Evolutionary conservation across 2,329 filamentous ascomycete species (phyloP).

Genomic region (Colletotrichum tanaceti): DNA sequence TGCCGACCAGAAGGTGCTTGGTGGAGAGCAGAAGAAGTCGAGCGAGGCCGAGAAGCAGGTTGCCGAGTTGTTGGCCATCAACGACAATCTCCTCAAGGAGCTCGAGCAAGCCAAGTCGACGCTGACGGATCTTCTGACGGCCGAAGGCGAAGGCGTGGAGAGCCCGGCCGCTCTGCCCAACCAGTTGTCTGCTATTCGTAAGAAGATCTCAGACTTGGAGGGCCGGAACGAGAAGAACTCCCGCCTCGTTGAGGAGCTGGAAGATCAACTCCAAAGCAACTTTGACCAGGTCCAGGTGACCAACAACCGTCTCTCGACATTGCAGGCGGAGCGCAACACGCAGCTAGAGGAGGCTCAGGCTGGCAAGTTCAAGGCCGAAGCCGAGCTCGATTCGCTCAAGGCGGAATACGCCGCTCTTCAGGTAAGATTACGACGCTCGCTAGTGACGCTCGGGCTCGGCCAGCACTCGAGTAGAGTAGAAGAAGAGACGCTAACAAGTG

Average conservation of each 20-base stretch:
- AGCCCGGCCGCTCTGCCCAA: constrained; percentile 63
- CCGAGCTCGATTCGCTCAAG: constrained; percentile 74
- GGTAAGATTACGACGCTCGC: constrained; percentile 61
- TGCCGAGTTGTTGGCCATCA: constrained; percentile 67
- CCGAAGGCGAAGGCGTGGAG: constrained; percentile 59
- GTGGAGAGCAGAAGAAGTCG: constrained; percentile 68
- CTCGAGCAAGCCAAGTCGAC: constrained; percentile 70
- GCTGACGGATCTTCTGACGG: constrained; percentile 64
- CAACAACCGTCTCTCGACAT: constrained; percentile 85
- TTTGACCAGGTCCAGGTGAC: constrained; percentile 91
- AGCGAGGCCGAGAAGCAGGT: constrained; percentile 67
- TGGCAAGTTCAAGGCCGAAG: constrained; percentile 71
- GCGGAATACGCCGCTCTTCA: constrained; percentile 82
- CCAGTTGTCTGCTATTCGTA: constrained; percentile 71
- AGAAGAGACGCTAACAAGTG: constrained; percentile 45
- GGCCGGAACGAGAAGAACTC: constrained; percentile 88
- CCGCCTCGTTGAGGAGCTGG: constrained; percentile 91
- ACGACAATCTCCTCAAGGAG: constrained; percentile 69
- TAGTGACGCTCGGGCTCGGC: neutral
- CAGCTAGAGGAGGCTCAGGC: constrained; percentile 83
- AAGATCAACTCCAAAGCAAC: constrained; percentile 94
- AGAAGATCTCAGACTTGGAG: constrained; percentile 72
- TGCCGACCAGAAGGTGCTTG: constrained; percentile 69
- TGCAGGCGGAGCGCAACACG: constrained; percentile 78
- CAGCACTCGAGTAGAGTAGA: neutral